Evolutionary conservation across 148 eudicot genomes (phyloP).

Genomic region (Tetragonia tetragonoides): DNA sequence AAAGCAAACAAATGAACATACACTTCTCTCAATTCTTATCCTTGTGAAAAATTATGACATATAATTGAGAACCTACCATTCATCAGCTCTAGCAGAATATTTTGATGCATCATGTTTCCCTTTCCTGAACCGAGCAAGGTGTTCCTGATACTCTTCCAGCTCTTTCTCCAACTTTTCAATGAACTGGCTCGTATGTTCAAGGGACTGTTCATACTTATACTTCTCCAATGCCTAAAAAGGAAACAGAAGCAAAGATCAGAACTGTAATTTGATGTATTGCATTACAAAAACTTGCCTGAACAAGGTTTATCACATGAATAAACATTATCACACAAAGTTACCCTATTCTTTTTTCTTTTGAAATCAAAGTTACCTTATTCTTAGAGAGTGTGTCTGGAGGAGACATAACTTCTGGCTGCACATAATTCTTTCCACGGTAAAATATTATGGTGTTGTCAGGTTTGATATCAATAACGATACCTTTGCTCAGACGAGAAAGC

Average conservation of each 20-base stretch:
- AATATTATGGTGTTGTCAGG: slow-evolving; percentile 82
- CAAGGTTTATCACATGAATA: background rate
- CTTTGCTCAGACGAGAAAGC: slow-evolving; percentile 84
- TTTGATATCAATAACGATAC: slow-evolving; percentile 80
- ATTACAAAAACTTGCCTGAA: background rate
- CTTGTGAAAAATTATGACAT: slow-evolving; percentile 4
- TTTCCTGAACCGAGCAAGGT: slow-evolving; percentile 55
- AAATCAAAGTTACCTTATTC: too few species aligned
- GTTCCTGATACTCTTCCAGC: slow-evolving; percentile 80
- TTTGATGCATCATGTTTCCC: slow-evolving; percentile 35
- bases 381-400: slow-evolving; percentile 89
- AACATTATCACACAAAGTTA: slow-evolving; percentile 22
- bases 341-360: slow-evolving; percentile 93
- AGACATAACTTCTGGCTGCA: slow-evolving; percentile 81
- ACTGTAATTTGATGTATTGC: background rate
- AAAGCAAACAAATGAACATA: background rate
- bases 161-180: slow-evolving; percentile 87
- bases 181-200: slow-evolving; percentile 94
- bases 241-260: background rate
- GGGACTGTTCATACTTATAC: slow-evolving; percentile 77
- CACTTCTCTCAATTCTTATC: too few species aligned
- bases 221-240: slow-evolving; percentile 80
- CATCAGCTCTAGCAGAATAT: slow-evolving; percentile 21
- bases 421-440: slow-evolving; percentile 95
- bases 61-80: slow-evolving; percentile 21